A percentile compares a stretch with the other conserved stretches of the same genome.
phyloP scores from a whole-genome alignment of 305 asterid species.

The Fraxinus albicans region DNA sequence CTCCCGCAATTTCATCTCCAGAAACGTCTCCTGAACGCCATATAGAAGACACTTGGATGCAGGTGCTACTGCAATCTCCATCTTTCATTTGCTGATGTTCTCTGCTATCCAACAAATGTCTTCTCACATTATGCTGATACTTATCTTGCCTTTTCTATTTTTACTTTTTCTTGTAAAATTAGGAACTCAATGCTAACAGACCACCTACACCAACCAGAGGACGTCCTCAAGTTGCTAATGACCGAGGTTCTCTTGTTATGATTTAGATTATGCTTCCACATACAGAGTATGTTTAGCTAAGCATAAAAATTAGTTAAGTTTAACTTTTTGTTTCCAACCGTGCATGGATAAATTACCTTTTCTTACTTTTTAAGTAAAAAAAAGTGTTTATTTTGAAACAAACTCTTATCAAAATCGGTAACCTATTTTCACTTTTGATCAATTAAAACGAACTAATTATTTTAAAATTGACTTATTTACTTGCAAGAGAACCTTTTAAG shows the following conservation, averaged over 20 bases:
- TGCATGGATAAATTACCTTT: background rate
- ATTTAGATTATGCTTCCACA: slow-evolving; percentile 50
- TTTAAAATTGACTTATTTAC: background rate
- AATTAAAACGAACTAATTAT: background rate
- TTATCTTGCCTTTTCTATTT: slow-evolving; percentile 10
- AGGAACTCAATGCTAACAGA: slow-evolving; percentile 97
- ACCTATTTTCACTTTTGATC: background rate
- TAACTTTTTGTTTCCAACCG: background rate
- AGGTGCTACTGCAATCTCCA: slow-evolving; percentile 48
- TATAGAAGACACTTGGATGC: slow-evolving; percentile 97
- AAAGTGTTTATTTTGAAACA: slow-evolving; percentile 13
- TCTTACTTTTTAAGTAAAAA: background rate
- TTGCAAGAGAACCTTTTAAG: background rate
- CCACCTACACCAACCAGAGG: slow-evolving; percentile 99
- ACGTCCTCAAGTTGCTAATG: slow-evolving; percentile 86
- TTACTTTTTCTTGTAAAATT: background rate
- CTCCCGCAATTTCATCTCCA: slow-evolving; percentile 90
- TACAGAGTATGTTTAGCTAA: slow-evolving; percentile 4
- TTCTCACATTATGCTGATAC: slow-evolving; percentile 4
- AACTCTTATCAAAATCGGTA: background rate
- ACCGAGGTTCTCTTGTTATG: slow-evolving; percentile 92
- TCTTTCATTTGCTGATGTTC: background rate
- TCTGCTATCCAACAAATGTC: background rate
- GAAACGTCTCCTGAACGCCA: slow-evolving; percentile 90
- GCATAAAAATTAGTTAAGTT: background rate